Conservation (phyloP, 495 filamentous ascomycete genomes). For the Penicillium crystallinum region DNA sequence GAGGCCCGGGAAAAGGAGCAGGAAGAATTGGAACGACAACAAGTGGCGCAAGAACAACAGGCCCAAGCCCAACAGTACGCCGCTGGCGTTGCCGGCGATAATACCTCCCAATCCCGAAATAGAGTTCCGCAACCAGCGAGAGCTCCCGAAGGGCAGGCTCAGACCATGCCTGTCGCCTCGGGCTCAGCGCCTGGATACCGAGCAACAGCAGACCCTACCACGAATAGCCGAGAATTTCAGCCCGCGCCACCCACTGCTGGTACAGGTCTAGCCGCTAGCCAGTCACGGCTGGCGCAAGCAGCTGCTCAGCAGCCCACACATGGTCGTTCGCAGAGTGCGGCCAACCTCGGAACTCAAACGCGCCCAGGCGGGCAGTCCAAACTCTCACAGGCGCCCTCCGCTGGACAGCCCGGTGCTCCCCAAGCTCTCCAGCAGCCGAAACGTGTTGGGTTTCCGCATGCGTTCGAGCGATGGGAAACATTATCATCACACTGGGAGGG, state of each 20-base stretch:
- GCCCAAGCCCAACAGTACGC: conserved; percentile 25
- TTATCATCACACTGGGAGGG: conserved; percentile 98
- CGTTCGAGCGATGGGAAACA: conserved; percentile 95
- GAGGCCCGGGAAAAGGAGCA: conserved; percentile 43
- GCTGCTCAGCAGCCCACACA: conserved; percentile 30
- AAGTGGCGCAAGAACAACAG: conserved; percentile 50
- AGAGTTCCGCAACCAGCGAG: conserved; percentile 22
- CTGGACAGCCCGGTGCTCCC: conserved; percentile 26
- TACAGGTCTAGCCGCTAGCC: conserved; percentile 4
- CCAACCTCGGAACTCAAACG: conserved; percentile 17
- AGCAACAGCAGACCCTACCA: conserved; percentile 2
- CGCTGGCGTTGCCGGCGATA: conserved; percentile 57
- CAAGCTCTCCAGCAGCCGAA: conserved; percentile 34
- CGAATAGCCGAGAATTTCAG: conserved; percentile 19
- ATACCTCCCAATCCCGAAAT: conserved; percentile 38
- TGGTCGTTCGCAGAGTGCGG: conserved; percentile 24
- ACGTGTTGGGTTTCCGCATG: conserved; percentile 75
- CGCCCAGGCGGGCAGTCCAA: conserved; percentile 12
- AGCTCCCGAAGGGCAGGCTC: conserved; percentile 23
- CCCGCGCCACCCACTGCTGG: conserved; percentile 1
- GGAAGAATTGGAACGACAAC: conserved; percentile 49
- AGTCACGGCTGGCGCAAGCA: conserved; percentile 15
- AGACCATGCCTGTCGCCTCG: conserved; percentile 11
- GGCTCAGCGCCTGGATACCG: conserved; percentile 9
- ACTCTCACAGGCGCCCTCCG: conserved; percentile 25